Conservation (phyloP, 495 filamentous ascomycete genomes). For the Massariosphaeria phaeospora region DNA sequence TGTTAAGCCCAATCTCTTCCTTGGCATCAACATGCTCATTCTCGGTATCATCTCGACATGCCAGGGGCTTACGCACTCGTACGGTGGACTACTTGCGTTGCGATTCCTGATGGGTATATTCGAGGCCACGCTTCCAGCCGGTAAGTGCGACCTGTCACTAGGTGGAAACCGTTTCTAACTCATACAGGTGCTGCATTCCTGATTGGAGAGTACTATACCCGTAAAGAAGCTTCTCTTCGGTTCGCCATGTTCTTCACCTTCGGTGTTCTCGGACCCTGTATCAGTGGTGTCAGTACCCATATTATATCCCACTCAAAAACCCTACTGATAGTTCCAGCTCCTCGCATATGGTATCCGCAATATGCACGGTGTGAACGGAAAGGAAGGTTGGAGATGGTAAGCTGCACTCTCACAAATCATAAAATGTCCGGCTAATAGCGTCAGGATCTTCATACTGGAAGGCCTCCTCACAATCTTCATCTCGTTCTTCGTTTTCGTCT, state of each 20-base stretch:
- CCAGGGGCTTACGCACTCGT: constrained; percentile 21
- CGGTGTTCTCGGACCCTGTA: constrained; percentile 23
- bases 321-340: too few species aligned
- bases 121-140: constrained; percentile 29
- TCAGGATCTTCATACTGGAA: constrained; percentile 33
- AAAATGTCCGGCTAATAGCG: not conserved
- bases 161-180: not conserved
- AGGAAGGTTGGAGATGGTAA: constrained; percentile 30
- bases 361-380: constrained; percentile 26
- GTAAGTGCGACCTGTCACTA: not conserved
- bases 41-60: constrained; percentile 27
- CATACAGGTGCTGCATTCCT: constrained; percentile 23
- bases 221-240: constrained; percentile 26
- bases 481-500: constrained; percentile 17
- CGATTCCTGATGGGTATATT: constrained; percentile 33
- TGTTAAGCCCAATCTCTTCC: constrained; percentile 26
- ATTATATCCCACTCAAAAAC: too few species aligned
- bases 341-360: constrained; percentile 24
- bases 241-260: constrained; percentile 29
- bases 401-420: not conserved
- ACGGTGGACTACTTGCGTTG: constrained; percentile 21
- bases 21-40: constrained; percentile 25
- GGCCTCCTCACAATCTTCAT: constrained; percentile 27
- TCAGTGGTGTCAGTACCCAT: constrained; percentile 23
- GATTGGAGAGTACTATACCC: constrained; percentile 25